Evolutionary conservation across 2,329 filamentous ascomycete genomes (phyloP).

Genomic region (Alternaria atra): DNA sequence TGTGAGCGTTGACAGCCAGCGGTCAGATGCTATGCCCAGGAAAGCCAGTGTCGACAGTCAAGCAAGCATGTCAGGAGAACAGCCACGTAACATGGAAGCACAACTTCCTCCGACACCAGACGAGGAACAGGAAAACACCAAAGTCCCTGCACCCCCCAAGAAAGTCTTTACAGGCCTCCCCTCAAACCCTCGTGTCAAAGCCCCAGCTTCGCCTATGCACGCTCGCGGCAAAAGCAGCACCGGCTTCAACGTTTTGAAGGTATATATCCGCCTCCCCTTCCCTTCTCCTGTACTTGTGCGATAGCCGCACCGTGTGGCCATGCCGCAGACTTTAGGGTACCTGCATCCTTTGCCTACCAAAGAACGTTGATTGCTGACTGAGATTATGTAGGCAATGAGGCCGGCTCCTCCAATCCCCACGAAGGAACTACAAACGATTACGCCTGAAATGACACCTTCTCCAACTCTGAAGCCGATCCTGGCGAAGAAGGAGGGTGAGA

Average conservation of each 20-base stretch:
- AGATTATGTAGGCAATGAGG: conserved; percentile 25
- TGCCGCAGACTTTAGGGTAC: conserved; percentile 18
- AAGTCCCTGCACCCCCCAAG: conserved; percentile 29
- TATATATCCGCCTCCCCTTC: conserved; percentile 39
- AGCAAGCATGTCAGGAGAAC: background rate
- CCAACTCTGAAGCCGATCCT: conserved; percentile 31
- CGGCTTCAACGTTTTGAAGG: conserved; percentile 49
- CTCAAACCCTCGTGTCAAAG: conserved; percentile 40
- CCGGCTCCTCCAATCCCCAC: conserved; percentile 30
- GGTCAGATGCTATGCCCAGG: background rate
- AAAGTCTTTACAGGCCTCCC: conserved; percentile 41
- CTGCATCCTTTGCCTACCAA: conserved; percentile 3
- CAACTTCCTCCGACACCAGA: conserved; percentile 45
- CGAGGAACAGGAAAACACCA: conserved; percentile 26
- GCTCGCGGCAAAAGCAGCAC: conserved; percentile 50
- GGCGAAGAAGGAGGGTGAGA: conserved; percentile 20
- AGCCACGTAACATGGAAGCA: conserved; percentile 16
- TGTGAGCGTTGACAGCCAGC: conserved; percentile 18
- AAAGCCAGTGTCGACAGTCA: conserved; percentile 10
- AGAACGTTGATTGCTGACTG: background rate
- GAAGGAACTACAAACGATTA: conserved; percentile 32
- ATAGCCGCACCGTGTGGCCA: conserved; percentile 21
- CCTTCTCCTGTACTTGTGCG: conserved; percentile 33
- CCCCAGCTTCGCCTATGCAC: conserved; percentile 37
- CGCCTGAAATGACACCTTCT: conserved; percentile 43